Evolutionary conservation across 257 asterid genomes (phyloP).

Genomic region (Jacaranda copaia): DNA sequence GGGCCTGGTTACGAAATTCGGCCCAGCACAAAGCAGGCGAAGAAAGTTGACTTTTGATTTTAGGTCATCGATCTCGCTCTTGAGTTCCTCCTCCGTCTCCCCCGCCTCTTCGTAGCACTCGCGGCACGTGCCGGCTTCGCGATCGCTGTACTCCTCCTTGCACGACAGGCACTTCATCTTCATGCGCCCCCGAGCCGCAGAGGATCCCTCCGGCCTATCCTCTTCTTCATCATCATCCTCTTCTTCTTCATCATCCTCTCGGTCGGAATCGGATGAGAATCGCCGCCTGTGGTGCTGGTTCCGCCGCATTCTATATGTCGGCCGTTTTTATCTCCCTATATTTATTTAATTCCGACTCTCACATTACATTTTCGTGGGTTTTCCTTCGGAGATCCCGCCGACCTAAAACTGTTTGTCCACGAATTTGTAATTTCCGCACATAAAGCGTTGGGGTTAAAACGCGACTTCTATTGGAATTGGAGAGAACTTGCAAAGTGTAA

Average conservation of each 20-base stretch:
- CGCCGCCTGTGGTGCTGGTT: slow-evolving; percentile 36
- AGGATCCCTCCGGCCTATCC: slow-evolving; percentile 43
- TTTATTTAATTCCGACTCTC: slow-evolving; percentile 7
- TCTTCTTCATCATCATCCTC: slow-evolving; percentile 46
- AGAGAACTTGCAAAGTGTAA: neutral
- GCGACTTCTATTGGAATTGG: slow-evolving; percentile 29
- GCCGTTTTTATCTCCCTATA: neutral
- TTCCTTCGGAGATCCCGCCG: slow-evolving; percentile 6
- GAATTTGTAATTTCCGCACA: neutral
- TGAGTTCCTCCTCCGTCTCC: slow-evolving; percentile 86
- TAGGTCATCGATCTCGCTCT: slow-evolving; percentile 76
- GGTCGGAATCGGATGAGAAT: slow-evolving; percentile 50
- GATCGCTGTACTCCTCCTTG: slow-evolving; percentile 69
- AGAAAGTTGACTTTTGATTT: slow-evolving; percentile 68
- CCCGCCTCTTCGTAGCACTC: slow-evolving; percentile 97
- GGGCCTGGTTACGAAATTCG: slow-evolving; percentile 17
- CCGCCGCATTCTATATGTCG: slow-evolving; percentile 35
- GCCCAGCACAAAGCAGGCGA: slow-evolving; percentile 36
- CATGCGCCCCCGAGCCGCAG: slow-evolving; percentile 39
- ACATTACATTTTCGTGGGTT: neutral
- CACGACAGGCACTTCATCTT: slow-evolving; percentile 81
- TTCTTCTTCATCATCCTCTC: too few relatives aligned
- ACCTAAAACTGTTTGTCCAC: neutral
- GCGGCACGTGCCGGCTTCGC: slow-evolving; percentile 84
- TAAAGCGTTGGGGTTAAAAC: slow-evolving; percentile 2